Conservation (phyloP, 345 rosid genomes). For the Bruguiera sexangula region DNA sequence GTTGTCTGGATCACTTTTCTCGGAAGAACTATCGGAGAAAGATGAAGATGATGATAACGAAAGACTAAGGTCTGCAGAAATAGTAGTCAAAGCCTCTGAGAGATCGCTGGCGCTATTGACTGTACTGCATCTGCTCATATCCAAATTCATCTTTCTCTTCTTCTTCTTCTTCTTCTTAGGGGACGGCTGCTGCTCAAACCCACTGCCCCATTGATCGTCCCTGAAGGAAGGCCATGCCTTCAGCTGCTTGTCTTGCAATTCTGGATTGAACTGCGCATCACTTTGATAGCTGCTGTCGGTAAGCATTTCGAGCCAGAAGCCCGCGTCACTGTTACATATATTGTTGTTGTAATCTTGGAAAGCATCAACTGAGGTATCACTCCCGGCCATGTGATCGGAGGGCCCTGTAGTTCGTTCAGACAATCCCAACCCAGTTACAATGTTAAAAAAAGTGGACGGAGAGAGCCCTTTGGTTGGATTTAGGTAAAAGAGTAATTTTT, state of each 20-base stretch:
- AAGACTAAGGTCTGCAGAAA: constrained; percentile 4
- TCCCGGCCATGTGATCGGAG: background rate
- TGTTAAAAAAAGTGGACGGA: too few species aligned
- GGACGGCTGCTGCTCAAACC: background rate
- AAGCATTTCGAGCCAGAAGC: background rate
- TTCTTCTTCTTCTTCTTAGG: background rate
- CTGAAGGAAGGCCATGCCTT: too few species aligned
- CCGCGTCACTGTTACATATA: background rate
- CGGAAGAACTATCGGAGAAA: background rate
- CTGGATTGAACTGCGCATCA: background rate
- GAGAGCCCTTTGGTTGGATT: too few species aligned
- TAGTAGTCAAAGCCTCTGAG: background rate
- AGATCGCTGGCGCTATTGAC: background rate
- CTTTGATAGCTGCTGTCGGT: background rate
- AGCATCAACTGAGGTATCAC: background rate
- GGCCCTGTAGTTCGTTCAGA: background rate
- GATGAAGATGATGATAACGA: background rate
- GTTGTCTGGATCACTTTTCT: background rate
- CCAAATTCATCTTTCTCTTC: too few species aligned
- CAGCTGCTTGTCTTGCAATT: background rate
- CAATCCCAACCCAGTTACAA: too few species aligned
- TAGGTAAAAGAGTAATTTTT: too few species aligned
- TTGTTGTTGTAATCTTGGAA: too few species aligned
- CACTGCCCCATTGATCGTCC: background rate
- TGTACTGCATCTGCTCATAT: background rate